phyloP scores from a whole-genome alignment of 2,329 filamentous ascomycete genomes.

The Botrytis sinoallii region DNA sequence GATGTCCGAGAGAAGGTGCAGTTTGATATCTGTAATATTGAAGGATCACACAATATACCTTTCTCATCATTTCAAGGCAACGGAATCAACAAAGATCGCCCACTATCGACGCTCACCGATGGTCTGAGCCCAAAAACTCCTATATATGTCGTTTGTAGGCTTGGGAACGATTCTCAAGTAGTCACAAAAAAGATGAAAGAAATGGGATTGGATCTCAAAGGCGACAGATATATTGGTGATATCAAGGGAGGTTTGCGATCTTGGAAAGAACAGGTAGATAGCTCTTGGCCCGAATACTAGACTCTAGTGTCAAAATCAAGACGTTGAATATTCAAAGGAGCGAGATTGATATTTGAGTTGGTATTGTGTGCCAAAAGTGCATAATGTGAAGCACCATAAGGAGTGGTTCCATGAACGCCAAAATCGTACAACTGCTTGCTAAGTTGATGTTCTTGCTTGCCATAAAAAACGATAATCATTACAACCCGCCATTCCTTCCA shows the following conservation, averaged over 20 bases:
- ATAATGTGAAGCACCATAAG: constrained; percentile 1
- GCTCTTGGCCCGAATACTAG: constrained; percentile 54
- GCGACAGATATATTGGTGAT: constrained; percentile 61
- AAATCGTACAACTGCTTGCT: constrained; percentile 10
- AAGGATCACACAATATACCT: constrained; percentile 72
- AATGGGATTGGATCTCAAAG: constrained; percentile 46
- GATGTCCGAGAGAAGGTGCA: constrained; percentile 85
- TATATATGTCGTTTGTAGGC: constrained; percentile 69
- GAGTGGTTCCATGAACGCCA: constrained; percentile 18
- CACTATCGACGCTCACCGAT: constrained; percentile 41
- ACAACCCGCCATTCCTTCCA: constrained; percentile 8
- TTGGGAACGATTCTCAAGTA: constrained; percentile 77
- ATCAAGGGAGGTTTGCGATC: constrained; percentile 68
- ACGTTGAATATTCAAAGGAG: constrained; percentile 3
- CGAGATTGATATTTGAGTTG: constrained; percentile 14
- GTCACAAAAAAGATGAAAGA: constrained; percentile 64
- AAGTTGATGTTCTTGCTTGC: constrained; percentile 3
- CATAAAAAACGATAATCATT: constrained; percentile 15
- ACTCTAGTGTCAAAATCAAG: not conserved
- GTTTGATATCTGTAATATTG: constrained; percentile 74
- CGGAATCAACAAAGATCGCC: constrained; percentile 26
- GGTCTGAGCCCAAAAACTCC: constrained; percentile 46
- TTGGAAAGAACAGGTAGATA: constrained; percentile 69
- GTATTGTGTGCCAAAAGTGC: constrained; percentile 10
- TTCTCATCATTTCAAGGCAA: constrained; percentile 51